Evolutionary conservation across 1,139 yeast species (phyloP).

Genomic region (Citeromyces hawaiiensis): DNA sequence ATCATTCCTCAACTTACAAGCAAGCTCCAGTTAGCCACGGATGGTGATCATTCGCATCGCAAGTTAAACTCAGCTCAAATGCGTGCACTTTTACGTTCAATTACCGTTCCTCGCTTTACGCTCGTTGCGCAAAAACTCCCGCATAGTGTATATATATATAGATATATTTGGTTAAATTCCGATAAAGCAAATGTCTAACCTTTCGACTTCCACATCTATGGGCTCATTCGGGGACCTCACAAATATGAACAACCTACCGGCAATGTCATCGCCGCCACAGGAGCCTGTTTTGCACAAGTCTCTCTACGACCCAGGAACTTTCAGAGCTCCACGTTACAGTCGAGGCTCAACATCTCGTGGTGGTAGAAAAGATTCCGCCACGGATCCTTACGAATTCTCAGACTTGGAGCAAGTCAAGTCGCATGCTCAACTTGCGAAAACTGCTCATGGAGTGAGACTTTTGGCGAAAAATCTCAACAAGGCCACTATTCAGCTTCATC

Average conservation of each 20-base stretch:
- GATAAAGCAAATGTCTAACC: conserved; percentile 1
- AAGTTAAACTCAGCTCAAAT: no score
- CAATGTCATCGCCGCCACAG: conserved; percentile 6
- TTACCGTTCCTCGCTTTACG: no score
- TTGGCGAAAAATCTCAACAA: conserved; percentile 62
- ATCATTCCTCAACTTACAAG: no score
- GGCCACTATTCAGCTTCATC: conserved; percentile 62
- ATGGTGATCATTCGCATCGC: no score
- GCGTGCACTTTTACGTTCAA: no score
- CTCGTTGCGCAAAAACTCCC: no score
- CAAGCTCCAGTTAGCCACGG: no score
- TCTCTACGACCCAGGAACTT: conserved; percentile 7
- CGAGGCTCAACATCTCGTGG: not conserved
- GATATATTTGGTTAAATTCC: not conserved
- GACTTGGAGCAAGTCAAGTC: conserved; percentile 35
- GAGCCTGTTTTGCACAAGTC: conserved; percentile 14
- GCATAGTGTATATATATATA: not conserved
- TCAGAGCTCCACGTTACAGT: no score
- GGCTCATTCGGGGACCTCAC: not conserved
- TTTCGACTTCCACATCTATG: not conserved
- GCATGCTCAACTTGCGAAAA: conserved; percentile 66
- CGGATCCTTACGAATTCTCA: not conserved
- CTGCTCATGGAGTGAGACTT: conserved; percentile 78
- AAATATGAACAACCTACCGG: not conserved
- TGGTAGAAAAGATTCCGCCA: not conserved